Evolutionary conservation across 2,329 filamentous ascomycete genomes (phyloP).

Genomic region (Diplodia scrobiculata): DNA sequence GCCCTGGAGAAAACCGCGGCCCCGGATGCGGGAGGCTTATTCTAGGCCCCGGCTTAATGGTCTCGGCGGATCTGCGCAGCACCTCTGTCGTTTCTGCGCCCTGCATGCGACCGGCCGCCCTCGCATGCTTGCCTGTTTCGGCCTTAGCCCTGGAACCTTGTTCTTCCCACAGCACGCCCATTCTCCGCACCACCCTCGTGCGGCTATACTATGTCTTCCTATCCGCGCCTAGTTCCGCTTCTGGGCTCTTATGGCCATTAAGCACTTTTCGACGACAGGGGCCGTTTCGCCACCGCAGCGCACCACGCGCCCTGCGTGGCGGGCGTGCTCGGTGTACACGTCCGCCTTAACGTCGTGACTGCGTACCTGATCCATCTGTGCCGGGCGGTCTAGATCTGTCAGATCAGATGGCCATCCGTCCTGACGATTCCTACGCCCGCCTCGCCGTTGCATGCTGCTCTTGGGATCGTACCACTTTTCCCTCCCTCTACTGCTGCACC

Average conservation of each 20-base stretch:
- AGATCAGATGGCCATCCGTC: constrained; percentile 6
- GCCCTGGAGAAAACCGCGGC: background rate
- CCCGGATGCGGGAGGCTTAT: constrained; percentile 9
- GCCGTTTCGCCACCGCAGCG: constrained; percentile 15
- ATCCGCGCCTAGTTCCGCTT: constrained; percentile 1
- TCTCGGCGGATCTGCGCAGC: constrained; percentile 14
- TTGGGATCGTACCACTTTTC: background rate
- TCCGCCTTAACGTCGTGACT: constrained; percentile 2
- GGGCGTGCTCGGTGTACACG: too few relatives aligned
- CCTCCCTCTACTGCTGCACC: background rate
- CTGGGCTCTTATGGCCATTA: background rate
- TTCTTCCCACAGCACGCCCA: constrained; percentile 1
- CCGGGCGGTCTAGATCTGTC: constrained; percentile 10
- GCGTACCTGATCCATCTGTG: constrained; percentile 1
- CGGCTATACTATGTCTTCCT: background rate
- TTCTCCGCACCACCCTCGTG: background rate
- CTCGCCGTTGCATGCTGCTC: background rate
- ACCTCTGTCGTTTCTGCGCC: background rate
- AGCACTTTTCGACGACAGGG: background rate
- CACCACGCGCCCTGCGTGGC: background rate
- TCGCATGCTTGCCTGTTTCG: constrained; percentile 6
- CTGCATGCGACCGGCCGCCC: constrained; percentile 9
- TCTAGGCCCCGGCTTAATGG: background rate
- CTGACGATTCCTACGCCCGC: background rate
- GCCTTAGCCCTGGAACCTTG: constrained; percentile 14